phyloP scores from a whole-genome alignment of 1,284 basidiomycete species.

The Schizopora paradoxa region DNA sequence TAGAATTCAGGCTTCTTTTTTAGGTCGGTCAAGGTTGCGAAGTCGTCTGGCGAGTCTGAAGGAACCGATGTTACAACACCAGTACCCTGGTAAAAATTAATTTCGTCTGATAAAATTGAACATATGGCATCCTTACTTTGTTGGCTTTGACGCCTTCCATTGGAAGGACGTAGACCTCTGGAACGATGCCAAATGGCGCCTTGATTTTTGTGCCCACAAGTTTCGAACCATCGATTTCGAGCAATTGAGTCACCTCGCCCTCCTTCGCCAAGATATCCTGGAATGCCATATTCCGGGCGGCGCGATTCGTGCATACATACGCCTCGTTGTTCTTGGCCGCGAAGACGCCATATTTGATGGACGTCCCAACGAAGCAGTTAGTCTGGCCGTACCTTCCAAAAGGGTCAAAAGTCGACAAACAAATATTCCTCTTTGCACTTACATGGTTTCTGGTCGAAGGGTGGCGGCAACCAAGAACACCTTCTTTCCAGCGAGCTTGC shows the following conservation, averaged over 20 bases:
- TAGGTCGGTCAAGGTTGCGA: constrained; percentile 84
- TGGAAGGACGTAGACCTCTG: constrained; percentile 91
- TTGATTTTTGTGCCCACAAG: constrained; percentile 89
- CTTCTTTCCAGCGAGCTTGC: constrained; percentile 71
- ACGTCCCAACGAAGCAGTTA: constrained; percentile 93
- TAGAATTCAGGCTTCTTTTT: constrained; percentile 98
- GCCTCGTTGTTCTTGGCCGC: constrained; percentile 83
- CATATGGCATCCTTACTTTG: constrained; percentile 49
- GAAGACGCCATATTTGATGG: constrained; percentile 91
- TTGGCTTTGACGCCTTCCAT: constrained; percentile 97
- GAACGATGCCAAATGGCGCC: constrained; percentile 80
- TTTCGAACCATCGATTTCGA: constrained; percentile 72
- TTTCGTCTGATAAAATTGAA: not conserved
- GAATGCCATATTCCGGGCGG: constrained; percentile 97
- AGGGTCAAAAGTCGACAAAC: not conserved
- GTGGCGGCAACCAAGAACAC: constrained; percentile 95
- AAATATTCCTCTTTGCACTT: constrained; percentile 26
- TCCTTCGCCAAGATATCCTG: constrained; percentile 75
- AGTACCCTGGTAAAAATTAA: constrained; percentile 60
- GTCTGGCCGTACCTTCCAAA: constrained; percentile 88
- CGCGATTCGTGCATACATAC: constrained; percentile 85
- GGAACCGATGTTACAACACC: constrained; percentile 98
- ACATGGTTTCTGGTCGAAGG: constrained; percentile 97
- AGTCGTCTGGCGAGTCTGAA: constrained; percentile 98
- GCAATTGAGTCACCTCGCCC: constrained; percentile 69